Percentiles rank a stretch among this genome's conserved stretches.
Conservation (phyloP, 495 filamentous ascomycete species). For the Penicillium longicatenatum region DNA sequence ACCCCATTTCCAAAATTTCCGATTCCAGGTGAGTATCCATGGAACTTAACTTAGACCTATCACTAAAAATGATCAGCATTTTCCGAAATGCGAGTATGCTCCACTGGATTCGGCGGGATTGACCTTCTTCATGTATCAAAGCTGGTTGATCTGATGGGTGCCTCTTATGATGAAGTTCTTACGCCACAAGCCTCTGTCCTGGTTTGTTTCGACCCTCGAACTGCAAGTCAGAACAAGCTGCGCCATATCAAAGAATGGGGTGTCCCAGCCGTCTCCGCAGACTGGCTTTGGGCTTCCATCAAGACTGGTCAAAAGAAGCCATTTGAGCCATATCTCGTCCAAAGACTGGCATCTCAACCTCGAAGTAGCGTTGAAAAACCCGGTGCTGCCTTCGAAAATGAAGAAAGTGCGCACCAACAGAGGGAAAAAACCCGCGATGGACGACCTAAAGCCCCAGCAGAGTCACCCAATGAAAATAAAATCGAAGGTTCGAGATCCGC, state of each 20-base stretch:
- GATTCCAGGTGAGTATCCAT: constrained; percentile 53
- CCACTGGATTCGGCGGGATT: constrained; percentile 80
- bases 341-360: constrained; percentile 30
- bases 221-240: constrained; percentile 73
- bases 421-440: not conserved
- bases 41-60: not conserved
- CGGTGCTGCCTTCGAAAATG: constrained; percentile 16
- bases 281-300: constrained; percentile 88
- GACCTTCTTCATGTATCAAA: constrained; percentile 83
- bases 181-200: constrained; percentile 67
- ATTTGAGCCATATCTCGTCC: constrained; percentile 50
- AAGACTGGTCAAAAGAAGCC: constrained; percentile 51
- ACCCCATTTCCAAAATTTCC: constrained; percentile 72
- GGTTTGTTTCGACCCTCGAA: constrained; percentile 59
- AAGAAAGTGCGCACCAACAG: constrained; percentile 12
- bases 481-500: not conserved
- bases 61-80: constrained; percentile 52
- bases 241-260: constrained; percentile 69
- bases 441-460: not conserved
- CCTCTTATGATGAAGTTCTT: constrained; percentile 73
- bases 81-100: constrained; percentile 65
- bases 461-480: not conserved
- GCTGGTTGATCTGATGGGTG: constrained; percentile 69
- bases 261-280: constrained; percentile 73
- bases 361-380: constrained; percentile 24